Evolutionary conservation across 768 basidiomycete species (phyloP), one percentile per base, ranked within the genome.

Genomic region (Serpula lacrymans): DNA sequence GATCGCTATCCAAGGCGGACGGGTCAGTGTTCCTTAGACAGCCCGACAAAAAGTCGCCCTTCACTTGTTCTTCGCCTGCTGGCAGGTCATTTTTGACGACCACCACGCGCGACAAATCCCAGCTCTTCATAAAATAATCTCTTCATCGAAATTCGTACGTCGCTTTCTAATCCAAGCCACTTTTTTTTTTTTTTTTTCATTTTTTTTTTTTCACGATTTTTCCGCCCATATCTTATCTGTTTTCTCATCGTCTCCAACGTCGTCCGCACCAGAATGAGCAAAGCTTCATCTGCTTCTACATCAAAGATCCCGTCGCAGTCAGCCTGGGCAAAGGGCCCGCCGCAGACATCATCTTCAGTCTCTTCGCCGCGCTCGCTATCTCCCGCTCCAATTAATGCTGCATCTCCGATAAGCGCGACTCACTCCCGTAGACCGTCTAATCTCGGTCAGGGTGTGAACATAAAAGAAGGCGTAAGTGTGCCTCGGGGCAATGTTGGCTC

Each of bases 321-420:
- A 68, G 90, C 88, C 74, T 95, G 91, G 91, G 71, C 86, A 69
- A 84, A 69, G 75, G 89, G 90, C 63, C 90, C 90, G 37, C 89
- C 91, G 41, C 75, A 77, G 68, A 74, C 63, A 10, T 62, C 80
- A 44, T 64, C 76, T 40, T 67, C 69, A 44, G 63, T 67, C 36
- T 61, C 84, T 42, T 75, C 83, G 46, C 74, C 84, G 44, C 82
- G 87, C 63, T 82, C 88, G 34, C 84, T 88, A 66, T 86, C 87
- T 47, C 84, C 87, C 50, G 84, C 79, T 41, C 78, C 75, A 14
- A 58, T 77, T 30, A 73, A 64, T 60, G 62, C 58, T 28, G 59
- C 68, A 37, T 55, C 71, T 38, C 74, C 71, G 35, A 59, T 67
- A 45, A 61, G 72, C 43, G 63, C 62, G 31, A 75, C 82, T 21